Evolutionary conservation across 495 filamentous ascomycete species (phyloP), one percentile per base, ranked within the genome.

Genomic region (Terfezia boudieri): DNA sequence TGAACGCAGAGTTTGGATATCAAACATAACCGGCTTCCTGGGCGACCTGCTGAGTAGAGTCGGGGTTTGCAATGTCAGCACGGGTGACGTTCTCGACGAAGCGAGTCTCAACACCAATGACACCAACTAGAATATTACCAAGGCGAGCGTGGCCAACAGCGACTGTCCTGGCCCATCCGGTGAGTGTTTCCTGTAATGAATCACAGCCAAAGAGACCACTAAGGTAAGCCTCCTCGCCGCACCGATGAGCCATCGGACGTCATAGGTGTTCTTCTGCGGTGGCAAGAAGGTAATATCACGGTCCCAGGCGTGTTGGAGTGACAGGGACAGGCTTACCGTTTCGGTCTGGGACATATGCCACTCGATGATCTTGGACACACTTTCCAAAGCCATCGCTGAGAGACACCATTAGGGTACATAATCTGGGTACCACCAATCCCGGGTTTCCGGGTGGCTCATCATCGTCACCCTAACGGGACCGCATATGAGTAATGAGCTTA

Each of bases 371-470:
- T 94, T 93, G 69, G 84, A 81, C 14, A 98, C 86, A 76, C 90
- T 92, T 58, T 86, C n/a, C 86, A 56, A 96, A 96, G 74, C 96
- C 90, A 66, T 98, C 90, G 63, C 80, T 84, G 64, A 9, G 92
- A 96, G 26, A 98, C 92, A 76, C 90, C 90, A 66, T 98, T 98
- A 71, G 81, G 89, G 78, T 98, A 96, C 90, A 98, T 98, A 75
- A 98, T 98, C 71, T 98, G 90, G 43, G 90, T 96, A 61, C 90
- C 90, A 78, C 90, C 90, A n/a, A n/a, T n/a, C n/a, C n/a, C n/a
- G n/a, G n/a, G n/a, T n/a, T n/a, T n/a, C n/a, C n/a, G n/a, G n/a
- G n/a, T n/a, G n/a, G n/a, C n/a, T n/a, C n/a, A n/a, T n/a, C n/a
- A n/a, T n/a, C n/a, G n/a, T n/a, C n/a, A n/a, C n/a, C n/a, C n/a